Evolutionary conservation across 805 yeast genomes (phyloP), one percentile per base, ranked within the genome.

Genomic region (Wickerhamiella shivajii): DNA sequence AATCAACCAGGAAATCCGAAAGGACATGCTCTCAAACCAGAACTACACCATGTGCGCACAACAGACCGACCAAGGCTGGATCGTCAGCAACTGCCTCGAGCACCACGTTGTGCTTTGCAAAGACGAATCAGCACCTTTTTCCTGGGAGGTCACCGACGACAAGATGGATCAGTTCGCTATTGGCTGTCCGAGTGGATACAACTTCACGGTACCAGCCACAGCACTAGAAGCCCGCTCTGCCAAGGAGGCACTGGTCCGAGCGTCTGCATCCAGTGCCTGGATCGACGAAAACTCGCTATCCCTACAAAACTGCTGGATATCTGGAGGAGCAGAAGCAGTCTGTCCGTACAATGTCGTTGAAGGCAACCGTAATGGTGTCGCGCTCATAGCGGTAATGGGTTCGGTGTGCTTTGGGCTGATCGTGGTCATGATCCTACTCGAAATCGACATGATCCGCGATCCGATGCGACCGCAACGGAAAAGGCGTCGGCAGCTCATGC

Each of bases 201-300:
- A 30, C 8, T 64, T 77, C 38, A 51, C 61, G 1, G 50, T 66
- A 0, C 85, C 85, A 0, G 45, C 47, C 6, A 57, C 69, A 2
- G 64, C 79, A 2, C 36, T 64, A 3, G 66, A 72, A 33, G 68
- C 69, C 36, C 39, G 39, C 37, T 36, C 45, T 22, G 50, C 52
- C 2, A 32, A 35, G 16, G 38, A 39, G 12, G 29, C 38, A 3
- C 16, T 42, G 15, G 18, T n/a, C 13, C 26, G 25, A 14, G 22
- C 14, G 6, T 21, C 29, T 4, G 36, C 18, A 2, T 17, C 42
- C 44, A 67, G 69, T 0, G 58, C 71, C 0, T 85, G 96, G 96
- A 68, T 83, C 3, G 83, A 81, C 54, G 44, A 83, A 41, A 85
- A 87, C 50, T 80, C 85, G 12, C 63, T 87, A 15, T 67, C 80